Percentiles rank a stretch among this genome's conserved stretches.
Conservation (phyloP, 306 rosid species). For the Argentina anserina region DNA sequence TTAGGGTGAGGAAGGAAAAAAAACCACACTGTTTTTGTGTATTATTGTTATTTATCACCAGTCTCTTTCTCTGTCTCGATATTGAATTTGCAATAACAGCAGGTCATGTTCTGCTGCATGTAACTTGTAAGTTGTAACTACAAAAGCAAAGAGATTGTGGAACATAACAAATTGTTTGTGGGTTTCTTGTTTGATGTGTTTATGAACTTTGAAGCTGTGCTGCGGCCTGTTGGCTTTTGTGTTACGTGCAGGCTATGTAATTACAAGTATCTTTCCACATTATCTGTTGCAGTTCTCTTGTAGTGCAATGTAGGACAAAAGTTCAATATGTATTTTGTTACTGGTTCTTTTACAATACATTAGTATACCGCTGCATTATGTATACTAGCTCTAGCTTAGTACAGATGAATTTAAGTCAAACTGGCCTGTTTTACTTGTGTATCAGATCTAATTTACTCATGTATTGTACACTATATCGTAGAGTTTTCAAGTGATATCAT, state of each 20-base stretch:
- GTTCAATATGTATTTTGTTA: neutral
- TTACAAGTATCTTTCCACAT: neutral
- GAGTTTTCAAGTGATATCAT: no score
- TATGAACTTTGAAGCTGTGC: neutral
- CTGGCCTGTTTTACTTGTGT: no score
- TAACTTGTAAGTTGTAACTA: slow-evolving; percentile 21
- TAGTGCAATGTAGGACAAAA: neutral
- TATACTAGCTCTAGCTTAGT: no score
- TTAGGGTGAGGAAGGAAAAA: slow-evolving; percentile 1
- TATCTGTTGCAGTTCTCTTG: neutral
- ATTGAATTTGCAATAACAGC: slow-evolving; percentile 17
- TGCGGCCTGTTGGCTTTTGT: neutral
- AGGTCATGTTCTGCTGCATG: slow-evolving; percentile 22
- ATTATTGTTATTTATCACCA: slow-evolving; percentile 7
- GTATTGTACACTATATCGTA: no score
- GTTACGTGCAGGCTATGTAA: neutral
- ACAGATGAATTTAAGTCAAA: no score
- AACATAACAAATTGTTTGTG: neutral
- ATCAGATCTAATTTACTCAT: no score
- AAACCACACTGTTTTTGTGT: slow-evolving; percentile 15
- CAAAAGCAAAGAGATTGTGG: slow-evolving; percentile 4
- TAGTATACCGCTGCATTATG: no score
- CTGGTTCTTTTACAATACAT: no score
- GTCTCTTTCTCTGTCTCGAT: neutral
- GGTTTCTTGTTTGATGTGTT: neutral